Percentiles rank a stretch among this genome's conserved stretches.
Evolutionary conservation across 1,284 basidiomycete genomes (phyloP).

Genomic region (Vanrija pseudolonga): DNA sequence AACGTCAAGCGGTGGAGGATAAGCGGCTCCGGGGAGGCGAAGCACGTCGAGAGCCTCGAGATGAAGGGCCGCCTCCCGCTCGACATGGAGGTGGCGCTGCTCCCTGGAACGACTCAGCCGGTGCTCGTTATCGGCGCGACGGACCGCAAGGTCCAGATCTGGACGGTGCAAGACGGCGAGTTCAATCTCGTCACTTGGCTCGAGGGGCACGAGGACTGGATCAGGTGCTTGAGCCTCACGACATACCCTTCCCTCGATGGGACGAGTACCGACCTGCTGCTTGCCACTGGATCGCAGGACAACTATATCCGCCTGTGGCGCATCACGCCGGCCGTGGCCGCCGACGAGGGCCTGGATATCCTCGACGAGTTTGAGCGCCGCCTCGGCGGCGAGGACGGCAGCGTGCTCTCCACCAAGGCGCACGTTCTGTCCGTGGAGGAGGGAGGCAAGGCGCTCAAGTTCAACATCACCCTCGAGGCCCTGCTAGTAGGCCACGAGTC

Average conservation of each 20-base stretch:
- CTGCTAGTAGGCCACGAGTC: slow-evolving; percentile 88
- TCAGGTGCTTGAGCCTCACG: slow-evolving; percentile 71
- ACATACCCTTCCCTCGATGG: slow-evolving; percentile 27
- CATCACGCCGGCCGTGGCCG: slow-evolving; percentile 53
- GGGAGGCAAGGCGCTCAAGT: slow-evolving; percentile 49
- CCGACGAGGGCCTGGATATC: slow-evolving; percentile 58
- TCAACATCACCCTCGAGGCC: slow-evolving; percentile 80
- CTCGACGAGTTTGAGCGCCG: slow-evolving; percentile 83
- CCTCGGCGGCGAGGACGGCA: slow-evolving; percentile 60
- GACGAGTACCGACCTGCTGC: slow-evolving; percentile 53
- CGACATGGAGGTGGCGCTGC: slow-evolving; percentile 59
- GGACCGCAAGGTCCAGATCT: slow-evolving; percentile 70
- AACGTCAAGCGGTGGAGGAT: slow-evolving; percentile 66
- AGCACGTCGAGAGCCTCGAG: slow-evolving; percentile 57
- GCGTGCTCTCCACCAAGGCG: slow-evolving; percentile 77
- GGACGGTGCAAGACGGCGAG: slow-evolving; percentile 61
- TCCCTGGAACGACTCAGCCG: slow-evolving; percentile 63
- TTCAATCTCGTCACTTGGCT: slow-evolving; percentile 54
- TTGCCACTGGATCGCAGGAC: slow-evolving; percentile 92
- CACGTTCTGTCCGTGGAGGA: slow-evolving; percentile 67
- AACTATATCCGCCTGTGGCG: slow-evolving; percentile 86
- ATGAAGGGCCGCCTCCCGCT: slow-evolving; percentile 71
- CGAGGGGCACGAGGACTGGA: slow-evolving; percentile 91
- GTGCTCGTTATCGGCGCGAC: slow-evolving; percentile 75
- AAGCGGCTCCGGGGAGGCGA: slow-evolving; percentile 1